phyloP scores from a whole-genome alignment of 257 asterid species.

The Craterostigma plantagineum region DNA sequence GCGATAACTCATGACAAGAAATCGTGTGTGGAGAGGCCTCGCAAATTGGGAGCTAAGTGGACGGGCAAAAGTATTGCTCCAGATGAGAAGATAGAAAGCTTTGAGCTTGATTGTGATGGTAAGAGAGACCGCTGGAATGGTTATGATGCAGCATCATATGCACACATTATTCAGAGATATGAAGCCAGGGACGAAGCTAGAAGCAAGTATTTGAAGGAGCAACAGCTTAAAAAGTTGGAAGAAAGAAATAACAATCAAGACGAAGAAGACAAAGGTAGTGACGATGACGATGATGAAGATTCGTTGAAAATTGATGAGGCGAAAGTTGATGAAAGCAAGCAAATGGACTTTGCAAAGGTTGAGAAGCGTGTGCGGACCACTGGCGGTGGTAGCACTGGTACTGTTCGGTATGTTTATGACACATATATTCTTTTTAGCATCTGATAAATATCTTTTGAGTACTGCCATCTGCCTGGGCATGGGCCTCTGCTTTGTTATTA shows the following conservation, averaged over 20 bases:
- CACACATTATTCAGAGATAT: conserved; percentile 52
- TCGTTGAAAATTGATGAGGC: conserved; percentile 72
- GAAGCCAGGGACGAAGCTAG: conserved; percentile 98
- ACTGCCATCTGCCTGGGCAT: no score
- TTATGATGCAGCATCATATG: conserved; percentile 71
- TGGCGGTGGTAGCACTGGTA: conserved; percentile 99
- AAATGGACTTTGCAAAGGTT: conserved; percentile 97
- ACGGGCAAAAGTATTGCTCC: conserved; percentile 52
- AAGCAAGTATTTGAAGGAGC: conserved; percentile 64
- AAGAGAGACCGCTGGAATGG: conserved; percentile 97
- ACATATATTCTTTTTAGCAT: conserved; percentile 1
- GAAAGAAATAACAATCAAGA: conserved; percentile 53
- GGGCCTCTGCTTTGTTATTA: no score
- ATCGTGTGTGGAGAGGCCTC: conserved; percentile 75
- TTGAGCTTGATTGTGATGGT: conserved; percentile 93
- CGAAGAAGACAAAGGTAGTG: conserved; percentile 50
- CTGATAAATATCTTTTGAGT: no score
- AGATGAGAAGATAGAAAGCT: conserved; percentile 80
- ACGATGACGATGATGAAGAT: conserved; percentile 74
- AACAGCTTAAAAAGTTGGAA: conserved; percentile 77
- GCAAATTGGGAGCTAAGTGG: conserved; percentile 71
- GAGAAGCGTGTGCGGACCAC: conserved; percentile 99
- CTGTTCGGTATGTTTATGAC: conserved; percentile 53
- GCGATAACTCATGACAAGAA: conserved; percentile 64
- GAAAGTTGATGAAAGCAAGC: conserved; percentile 95